Base-by-base conservation (phyloP, 2,329 filamentous ascomycete species). In the Botrytis porri region DNA sequence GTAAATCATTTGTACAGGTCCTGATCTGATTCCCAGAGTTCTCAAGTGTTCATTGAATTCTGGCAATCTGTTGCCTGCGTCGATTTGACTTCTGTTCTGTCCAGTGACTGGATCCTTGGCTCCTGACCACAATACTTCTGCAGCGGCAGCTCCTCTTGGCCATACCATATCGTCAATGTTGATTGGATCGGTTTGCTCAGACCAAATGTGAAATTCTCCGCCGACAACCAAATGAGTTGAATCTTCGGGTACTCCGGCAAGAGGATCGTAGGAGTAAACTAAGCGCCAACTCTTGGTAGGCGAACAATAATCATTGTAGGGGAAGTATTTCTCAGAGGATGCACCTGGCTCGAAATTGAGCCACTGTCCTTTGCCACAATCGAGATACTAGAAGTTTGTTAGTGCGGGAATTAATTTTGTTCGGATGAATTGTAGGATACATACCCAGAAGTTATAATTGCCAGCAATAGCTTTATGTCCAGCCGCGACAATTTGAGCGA, bases 281-380 rank as follows among this genome's bases (percentile, higher is more conserved):
- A 93, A 85, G 10, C 89, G 88, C 94, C 94, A 97, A 83, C 88
- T 93, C 84, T 97, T 94, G 79, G 86, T 86, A 1, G 94, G 94
- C 0, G 85, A 84, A 83, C 94, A 97, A 87, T 94, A 97, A 84
- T 97, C 93, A 73, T 84, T 83, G 84, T 92, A 97, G 0, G 93
- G 93, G 80, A 87, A 93, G 82, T 84, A 88, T 1, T 78, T 75
- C 29, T 84, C 76, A 76, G 86, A 87, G 25, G 86, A 82, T 1
- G 82, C 82, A 32, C 87, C 89, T 67, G 89, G 88, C 72, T 84
- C 84, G 78, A 92, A 92, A 84, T 93, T 90, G 76, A 95, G 84
- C 91, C 92, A 96, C 78, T 92, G 88, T 59, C 93, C 93, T 75
- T 91, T 87, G 43, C 93, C 93, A 80, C 93, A 97, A 83, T 96